Conservation (phyloP, 2,329 filamentous ascomycete species). For the Allantophomopsis lycopodina region DNA sequence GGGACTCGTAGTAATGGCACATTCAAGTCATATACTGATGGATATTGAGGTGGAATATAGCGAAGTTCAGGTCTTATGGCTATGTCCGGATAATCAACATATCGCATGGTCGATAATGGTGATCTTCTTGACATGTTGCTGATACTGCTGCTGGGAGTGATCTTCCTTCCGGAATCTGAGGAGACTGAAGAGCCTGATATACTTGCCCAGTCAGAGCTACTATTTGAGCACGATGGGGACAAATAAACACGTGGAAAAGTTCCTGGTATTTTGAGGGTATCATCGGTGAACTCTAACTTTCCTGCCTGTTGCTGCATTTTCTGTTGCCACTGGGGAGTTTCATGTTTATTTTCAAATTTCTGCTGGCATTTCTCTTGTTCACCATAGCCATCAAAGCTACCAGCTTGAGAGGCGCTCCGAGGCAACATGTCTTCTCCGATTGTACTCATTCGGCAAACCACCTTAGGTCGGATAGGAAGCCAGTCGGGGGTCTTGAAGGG, state of each 20-base stretch:
- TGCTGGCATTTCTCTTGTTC: background rate
- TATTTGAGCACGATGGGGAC: background rate
- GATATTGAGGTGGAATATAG: background rate
- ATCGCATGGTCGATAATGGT: background rate
- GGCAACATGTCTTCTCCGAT: background rate
- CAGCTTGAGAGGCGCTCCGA: background rate
- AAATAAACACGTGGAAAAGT: background rate
- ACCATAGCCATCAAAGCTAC: background rate
- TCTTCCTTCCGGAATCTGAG: background rate
- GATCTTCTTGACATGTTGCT: background rate
- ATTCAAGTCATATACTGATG: background rate
- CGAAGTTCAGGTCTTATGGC: background rate
- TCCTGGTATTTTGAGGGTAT: background rate
- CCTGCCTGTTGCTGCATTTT: background rate
- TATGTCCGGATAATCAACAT: background rate
- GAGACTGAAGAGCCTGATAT: background rate
- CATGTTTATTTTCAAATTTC: background rate
- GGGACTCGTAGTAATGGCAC: background rate
- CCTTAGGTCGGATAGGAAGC: background rate
- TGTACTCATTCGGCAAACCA: background rate
- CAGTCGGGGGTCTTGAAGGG: background rate
- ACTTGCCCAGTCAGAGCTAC: background rate
- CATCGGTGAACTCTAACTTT: background rate
- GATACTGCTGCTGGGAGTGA: background rate
- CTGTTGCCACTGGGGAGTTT: background rate